These are phyloP conservation scores for Spiromyces aspiralis DNA, from an alignment of 371 early-diverging fungal genomes.

Conservation along the genomic window DNA sequence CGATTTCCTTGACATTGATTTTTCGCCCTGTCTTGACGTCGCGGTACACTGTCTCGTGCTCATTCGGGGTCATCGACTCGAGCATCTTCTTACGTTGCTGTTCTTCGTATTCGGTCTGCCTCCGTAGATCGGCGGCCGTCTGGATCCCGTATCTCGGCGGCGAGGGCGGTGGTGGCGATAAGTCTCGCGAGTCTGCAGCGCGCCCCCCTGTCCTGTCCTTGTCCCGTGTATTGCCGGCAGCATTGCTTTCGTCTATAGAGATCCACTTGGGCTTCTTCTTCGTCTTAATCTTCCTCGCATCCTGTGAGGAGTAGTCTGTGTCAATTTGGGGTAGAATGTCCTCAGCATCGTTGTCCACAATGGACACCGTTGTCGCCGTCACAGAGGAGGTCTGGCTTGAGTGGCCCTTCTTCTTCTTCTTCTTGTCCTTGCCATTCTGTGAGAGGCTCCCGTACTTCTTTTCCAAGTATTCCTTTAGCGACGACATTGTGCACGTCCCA, in stretches of 20 bases:
- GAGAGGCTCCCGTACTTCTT: background rate
- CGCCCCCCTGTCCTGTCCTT: no score
- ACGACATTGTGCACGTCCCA: no score
- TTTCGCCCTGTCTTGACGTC: constrained; percentile 21
- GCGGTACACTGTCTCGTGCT: constrained; percentile 18
- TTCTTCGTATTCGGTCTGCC: background rate
- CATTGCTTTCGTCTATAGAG: background rate
- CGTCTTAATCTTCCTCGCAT: background rate
- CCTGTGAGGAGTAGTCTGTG: background rate
- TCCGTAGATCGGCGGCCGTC: background rate
- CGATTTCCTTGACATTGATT: constrained; percentile 7
- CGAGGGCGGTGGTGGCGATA: background rate
- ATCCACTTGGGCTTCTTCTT: background rate
- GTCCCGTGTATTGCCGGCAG: background rate
- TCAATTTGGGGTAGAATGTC: background rate
- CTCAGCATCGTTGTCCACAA: background rate
- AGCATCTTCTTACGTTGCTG: background rate
- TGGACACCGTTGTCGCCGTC: background rate
- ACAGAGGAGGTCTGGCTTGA: background rate
- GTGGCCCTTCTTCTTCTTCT: background rate
- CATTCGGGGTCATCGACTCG: background rate
- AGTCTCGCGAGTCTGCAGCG: background rate
- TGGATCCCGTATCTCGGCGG: background rate
- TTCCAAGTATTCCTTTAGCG: background rate
- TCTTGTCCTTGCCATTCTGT: background rate